Conservation (phyloP, 2,329 filamentous ascomycete species). For the Lomentospora prolificans region DNA sequence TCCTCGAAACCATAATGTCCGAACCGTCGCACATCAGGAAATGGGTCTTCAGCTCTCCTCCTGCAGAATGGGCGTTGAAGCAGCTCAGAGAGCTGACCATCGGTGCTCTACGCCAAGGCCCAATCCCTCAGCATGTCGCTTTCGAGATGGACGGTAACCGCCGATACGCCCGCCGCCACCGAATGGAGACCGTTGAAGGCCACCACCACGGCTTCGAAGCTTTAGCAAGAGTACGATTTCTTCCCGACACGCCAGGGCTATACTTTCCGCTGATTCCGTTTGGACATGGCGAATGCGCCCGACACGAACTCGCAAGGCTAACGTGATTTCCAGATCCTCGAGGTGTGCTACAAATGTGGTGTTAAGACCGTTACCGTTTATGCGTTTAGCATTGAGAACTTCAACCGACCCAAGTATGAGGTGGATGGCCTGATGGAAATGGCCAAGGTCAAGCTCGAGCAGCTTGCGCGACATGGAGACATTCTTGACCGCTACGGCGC, state of each 20-base stretch:
- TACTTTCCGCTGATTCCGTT: too few species aligned
- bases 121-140: slow-evolving; percentile 90
- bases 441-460: slow-evolving; percentile 87
- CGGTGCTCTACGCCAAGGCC: slow-evolving; percentile 78
- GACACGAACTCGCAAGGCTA: too few species aligned
- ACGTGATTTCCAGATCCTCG: slow-evolving; percentile 61
- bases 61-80: slow-evolving; percentile 78
- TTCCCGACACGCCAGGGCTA: not conserved
- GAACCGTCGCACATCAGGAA: slow-evolving; percentile 40
- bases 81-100: slow-evolving; percentile 77
- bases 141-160: slow-evolving; percentile 99
- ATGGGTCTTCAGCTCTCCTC: slow-evolving; percentile 81
- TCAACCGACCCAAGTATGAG: slow-evolving; percentile 92
- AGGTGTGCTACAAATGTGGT: slow-evolving; percentile 96
- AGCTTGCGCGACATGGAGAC: slow-evolving; percentile 87
- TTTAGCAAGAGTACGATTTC: slow-evolving; percentile 60
- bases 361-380: slow-evolving; percentile 97
- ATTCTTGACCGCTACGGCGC: slow-evolving; percentile 89
- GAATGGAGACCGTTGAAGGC: slow-evolving; percentile 93
- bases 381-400: slow-evolving; percentile 98
- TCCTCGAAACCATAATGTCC: slow-evolving; percentile 31
- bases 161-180: slow-evolving; percentile 78
- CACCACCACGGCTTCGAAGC: slow-evolving; percentile 95
- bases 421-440: slow-evolving; percentile 97
- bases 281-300: too few species aligned